Evolutionary conservation across 2,329 filamentous ascomycete genomes (phyloP), one percentile per base, ranked within the genome.

Genomic region (Ascochyta rabiei): DNA sequence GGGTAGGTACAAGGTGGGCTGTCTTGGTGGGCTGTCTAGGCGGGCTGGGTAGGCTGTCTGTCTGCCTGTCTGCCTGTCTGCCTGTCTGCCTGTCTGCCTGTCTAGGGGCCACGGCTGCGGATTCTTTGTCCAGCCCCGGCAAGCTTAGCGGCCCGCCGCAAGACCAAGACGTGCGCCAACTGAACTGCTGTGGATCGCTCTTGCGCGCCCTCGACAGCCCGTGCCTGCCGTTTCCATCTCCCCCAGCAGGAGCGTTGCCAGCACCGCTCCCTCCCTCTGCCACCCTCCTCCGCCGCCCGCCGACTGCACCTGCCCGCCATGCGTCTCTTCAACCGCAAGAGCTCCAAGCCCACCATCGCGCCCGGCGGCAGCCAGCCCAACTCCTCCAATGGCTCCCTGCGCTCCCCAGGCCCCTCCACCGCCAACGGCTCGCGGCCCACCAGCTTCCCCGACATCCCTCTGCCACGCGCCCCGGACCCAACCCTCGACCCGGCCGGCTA

Each of bases 401-500:
- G 77, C 63, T 82, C 81, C 10, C 80, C 82, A 49, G 75, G 62
- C 77, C 81, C 61, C 53, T 71, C 75, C 43, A 73, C 75, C 24
- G 61, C 62, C 67, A 75, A 69, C 68, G 76, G 66, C 68, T 74
- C 72, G 52, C 68, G 72, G 63, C 69, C 68, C 51, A 69, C 69
- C 57, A 70, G 80, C 55, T 83, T 93, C 63, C 86, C 89, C 64
- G 90, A 92, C 75, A 82, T 96, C 68, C 85, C 91, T 61, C 84
- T 98, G 42, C 90, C 93, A 44, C 88, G 86, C 69, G 87, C 92
- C 15, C 93, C 93, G 24, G 93, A 98, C 76, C 93, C 93, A 68
- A 84, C 88, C 59, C 82, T 93, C 64, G 91, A 98, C 73, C 93
- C 93, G 18, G 91, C 89, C 21, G 93, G 88, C 57, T 98, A 98